These are phyloP conservation scores for Fusarium citri DNA, from an alignment of 2,329 filamentous ascomycete species.

Conservation along the genomic window DNA sequence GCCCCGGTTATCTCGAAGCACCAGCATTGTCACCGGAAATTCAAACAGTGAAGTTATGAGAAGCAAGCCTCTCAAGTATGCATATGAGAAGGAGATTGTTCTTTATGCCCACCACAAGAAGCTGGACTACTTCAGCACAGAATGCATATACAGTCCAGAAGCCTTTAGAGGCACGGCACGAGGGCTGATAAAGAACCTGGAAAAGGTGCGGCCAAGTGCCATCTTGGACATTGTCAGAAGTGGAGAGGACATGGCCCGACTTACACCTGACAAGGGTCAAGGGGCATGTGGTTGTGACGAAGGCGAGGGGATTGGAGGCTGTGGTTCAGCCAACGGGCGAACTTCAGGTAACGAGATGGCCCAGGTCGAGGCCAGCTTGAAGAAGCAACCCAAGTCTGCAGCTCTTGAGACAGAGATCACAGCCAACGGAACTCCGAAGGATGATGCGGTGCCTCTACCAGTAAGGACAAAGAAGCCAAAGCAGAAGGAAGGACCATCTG, in stretches of 20 bases:
- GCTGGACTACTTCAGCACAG: slow-evolving; percentile 97
- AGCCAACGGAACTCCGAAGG: slow-evolving; percentile 37
- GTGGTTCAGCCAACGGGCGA: slow-evolving; percentile 73
- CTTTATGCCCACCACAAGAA: slow-evolving; percentile 97
- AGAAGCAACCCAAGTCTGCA: slow-evolving; percentile 32
- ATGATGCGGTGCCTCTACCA: slow-evolving; percentile 51
- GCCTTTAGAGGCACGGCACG: slow-evolving; percentile 94
- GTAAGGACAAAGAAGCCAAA: slow-evolving; percentile 48
- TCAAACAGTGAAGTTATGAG: slow-evolving; percentile 88
- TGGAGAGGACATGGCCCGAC: slow-evolving; percentile 92
- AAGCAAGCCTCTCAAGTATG: slow-evolving; percentile 97
- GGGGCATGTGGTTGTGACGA: slow-evolving; percentile 54
- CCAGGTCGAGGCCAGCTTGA: slow-evolving; percentile 73
- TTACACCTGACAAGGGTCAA: slow-evolving; percentile 61
- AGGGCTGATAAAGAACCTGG: slow-evolving; percentile 92
- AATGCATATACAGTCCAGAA: slow-evolving; percentile 98
- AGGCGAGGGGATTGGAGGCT: slow-evolving; percentile 69
- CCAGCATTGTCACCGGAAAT: slow-evolving; percentile 86
- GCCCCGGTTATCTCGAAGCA: slow-evolving; percentile 86
- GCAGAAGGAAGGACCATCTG: slow-evolving; percentile 44
- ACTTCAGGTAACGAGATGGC: slow-evolving; percentile 82
- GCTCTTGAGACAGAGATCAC: slow-evolving; percentile 51
- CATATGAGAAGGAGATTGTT: slow-evolving; percentile 99
- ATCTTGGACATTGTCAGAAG: slow-evolving; percentile 95
- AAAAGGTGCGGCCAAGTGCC: slow-evolving; percentile 91